Evolutionary conservation across 768 basidiomycete genomes (phyloP).

Genomic region (Podaxis rugospora): DNA sequence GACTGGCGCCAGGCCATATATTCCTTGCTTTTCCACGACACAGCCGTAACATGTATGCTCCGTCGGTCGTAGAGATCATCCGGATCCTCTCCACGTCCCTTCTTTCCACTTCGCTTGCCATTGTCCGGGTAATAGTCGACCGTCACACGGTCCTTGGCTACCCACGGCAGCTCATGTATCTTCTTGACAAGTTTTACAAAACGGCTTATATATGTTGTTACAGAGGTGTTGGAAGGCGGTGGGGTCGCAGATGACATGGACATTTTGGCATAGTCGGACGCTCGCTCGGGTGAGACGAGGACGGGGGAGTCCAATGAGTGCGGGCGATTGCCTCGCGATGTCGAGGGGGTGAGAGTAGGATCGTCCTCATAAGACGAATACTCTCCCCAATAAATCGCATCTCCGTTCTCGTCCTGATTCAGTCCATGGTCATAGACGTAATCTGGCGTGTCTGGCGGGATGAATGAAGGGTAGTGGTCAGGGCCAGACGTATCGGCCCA

Average conservation of each 20-base stretch:
- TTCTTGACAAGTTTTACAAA: slow-evolving; percentile 28
- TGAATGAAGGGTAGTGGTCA: background rate
- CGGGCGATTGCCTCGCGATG: background rate
- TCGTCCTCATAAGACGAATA: too few relatives aligned
- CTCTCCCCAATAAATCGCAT: too few relatives aligned
- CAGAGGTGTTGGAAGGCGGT: slow-evolving; percentile 28
- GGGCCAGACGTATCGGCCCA: background rate
- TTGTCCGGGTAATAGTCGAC: slow-evolving; percentile 36
- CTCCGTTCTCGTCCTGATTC: too few relatives aligned
- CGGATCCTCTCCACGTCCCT: background rate
- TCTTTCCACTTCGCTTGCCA: slow-evolving; percentile 11
- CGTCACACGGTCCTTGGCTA: slow-evolving; percentile 35
- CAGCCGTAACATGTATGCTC: background rate
- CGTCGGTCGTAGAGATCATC: slow-evolving; percentile 1
- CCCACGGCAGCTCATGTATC: slow-evolving; percentile 42
- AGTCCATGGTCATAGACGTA: too few relatives aligned
- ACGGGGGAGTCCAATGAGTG: slow-evolving; percentile 29
- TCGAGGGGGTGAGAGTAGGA: too few relatives aligned
- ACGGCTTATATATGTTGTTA: slow-evolving; percentile 29
- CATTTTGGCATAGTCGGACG: slow-evolving; percentile 48
- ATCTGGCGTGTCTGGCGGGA: background rate
- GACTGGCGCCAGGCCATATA: background rate
- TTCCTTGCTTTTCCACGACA: slow-evolving; percentile 6
- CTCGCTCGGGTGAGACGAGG: slow-evolving; percentile 35
- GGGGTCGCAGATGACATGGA: slow-evolving; percentile 30